Conservation (phyloP, 2,329 filamentous ascomycete species). For the Penicillium paneum region DNA sequence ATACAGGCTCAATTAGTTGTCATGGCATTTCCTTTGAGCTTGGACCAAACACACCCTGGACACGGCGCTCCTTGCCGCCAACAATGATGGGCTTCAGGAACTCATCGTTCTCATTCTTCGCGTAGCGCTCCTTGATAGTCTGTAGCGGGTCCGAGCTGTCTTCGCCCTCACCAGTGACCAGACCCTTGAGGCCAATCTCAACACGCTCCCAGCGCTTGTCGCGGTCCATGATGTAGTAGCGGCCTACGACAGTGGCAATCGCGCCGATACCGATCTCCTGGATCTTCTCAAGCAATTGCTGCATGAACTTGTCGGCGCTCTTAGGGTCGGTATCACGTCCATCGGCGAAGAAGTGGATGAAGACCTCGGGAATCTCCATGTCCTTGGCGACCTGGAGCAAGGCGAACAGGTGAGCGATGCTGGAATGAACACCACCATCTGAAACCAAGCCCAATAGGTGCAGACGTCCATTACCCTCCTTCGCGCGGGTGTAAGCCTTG, state of each 20-base stretch:
- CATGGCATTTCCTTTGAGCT: neutral
- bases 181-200: slow-evolving; percentile 81
- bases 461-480: slow-evolving; percentile 83
- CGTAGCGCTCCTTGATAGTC: slow-evolving; percentile 83
- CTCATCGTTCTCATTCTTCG: slow-evolving; percentile 86
- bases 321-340: slow-evolving; percentile 97
- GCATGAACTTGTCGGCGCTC: slow-evolving; percentile 81
- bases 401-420: slow-evolving; percentile 88
- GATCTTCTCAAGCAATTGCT: slow-evolving; percentile 74
- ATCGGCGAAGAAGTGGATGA: slow-evolving; percentile 98
- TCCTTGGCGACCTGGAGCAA: slow-evolving; percentile 89
- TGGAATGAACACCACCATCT: slow-evolving; percentile 93
- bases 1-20: slow-evolving; percentile 19
- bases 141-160: slow-evolving; percentile 77
- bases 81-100: slow-evolving; percentile 98
- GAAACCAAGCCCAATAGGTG: slow-evolving; percentile 91
- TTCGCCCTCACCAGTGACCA: slow-evolving; percentile 84
- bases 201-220: slow-evolving; percentile 98
- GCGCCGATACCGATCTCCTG: slow-evolving; percentile 84
- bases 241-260: slow-evolving; percentile 87
- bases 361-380: slow-evolving; percentile 81
- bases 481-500: slow-evolving; percentile 72
- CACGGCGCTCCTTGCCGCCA: slow-evolving; percentile 76
- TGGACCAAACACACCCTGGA: slow-evolving; percentile 62
- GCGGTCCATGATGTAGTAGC: slow-evolving; percentile 99